These are phyloP conservation scores for Athelia sp. DNA, from an alignment of 1,284 basidiomycete species.

Conservation along the genomic window DNA sequence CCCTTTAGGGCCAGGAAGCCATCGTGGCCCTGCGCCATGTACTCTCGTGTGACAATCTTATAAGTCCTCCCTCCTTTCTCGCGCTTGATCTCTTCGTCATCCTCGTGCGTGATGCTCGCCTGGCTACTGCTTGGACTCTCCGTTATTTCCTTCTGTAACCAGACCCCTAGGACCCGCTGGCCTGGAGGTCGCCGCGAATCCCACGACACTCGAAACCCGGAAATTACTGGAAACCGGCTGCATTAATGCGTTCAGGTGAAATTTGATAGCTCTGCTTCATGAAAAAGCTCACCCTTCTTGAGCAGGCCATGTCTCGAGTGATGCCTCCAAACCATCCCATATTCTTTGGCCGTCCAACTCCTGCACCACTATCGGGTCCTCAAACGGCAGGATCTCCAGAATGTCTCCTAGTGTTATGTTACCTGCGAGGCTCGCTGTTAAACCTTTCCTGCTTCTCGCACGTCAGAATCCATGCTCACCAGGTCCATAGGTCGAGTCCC, in stretches of 20 bases:
- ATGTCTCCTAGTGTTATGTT: conserved; percentile 79
- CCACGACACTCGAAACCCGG: conserved; percentile 86
- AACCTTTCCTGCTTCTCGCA: neutral
- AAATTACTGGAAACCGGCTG: conserved; percentile 85
- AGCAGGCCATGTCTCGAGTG: conserved; percentile 78
- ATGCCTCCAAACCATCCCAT: conserved; percentile 79
- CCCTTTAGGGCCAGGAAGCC: conserved; percentile 73
- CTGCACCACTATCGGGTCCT: conserved; percentile 80
- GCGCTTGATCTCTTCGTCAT: conserved; percentile 48
- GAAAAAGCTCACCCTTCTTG: conserved; percentile 82
- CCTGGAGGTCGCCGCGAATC: conserved; percentile 72
- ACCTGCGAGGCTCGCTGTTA: conserved; percentile 33
- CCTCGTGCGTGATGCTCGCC: conserved; percentile 38
- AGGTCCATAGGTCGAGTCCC: conserved; percentile 82
- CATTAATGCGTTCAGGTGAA: conserved; percentile 5
- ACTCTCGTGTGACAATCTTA: conserved; percentile 73
- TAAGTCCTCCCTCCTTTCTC: conserved; percentile 58
- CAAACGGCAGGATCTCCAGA: conserved; percentile 85
- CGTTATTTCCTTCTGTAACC: conserved; percentile 50
- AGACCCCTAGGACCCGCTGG: conserved; percentile 69
- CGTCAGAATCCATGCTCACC: conserved; percentile 34
- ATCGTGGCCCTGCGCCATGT: conserved; percentile 77
- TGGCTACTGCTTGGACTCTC: conserved; percentile 22
- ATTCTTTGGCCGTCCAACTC: conserved; percentile 79
- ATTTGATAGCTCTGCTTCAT: too few relatives aligned